phyloP scores from a whole-genome alignment of 2,329 filamentous ascomycete genomes.

The Exophiala alcalophila region DNA sequence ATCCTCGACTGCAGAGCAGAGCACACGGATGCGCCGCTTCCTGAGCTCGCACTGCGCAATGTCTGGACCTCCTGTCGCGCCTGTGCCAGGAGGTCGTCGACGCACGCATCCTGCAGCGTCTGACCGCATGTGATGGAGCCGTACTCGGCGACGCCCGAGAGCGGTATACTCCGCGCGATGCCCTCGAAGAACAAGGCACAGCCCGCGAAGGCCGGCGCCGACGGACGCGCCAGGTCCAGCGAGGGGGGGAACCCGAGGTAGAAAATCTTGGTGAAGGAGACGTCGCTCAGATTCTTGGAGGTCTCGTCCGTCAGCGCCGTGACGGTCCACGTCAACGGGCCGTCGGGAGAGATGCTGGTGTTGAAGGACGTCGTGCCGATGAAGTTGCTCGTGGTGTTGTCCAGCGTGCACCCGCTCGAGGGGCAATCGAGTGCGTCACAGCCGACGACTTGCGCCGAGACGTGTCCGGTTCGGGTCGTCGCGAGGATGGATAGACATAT shows the following conservation, averaged over 20 bases:
- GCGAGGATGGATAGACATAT: constrained; percentile 4
- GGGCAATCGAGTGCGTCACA: constrained; percentile 18
- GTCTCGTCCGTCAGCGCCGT: constrained; percentile 1
- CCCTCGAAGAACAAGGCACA: constrained; percentile 24
- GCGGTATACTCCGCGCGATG: constrained; percentile 16
- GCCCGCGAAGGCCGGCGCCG: constrained; percentile 8
- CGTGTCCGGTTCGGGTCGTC: neutral
- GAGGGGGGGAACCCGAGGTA: constrained; percentile 19
- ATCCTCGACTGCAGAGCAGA: constrained; percentile 10
- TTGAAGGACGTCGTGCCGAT: constrained; percentile 20
- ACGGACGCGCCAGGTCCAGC: constrained; percentile 7
- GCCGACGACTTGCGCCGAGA: constrained; percentile 12
- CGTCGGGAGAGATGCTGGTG: constrained; percentile 10
- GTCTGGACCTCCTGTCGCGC: constrained; percentile 10
- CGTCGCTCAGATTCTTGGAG: constrained; percentile 6
- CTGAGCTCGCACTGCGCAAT: neutral
- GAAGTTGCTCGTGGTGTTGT: constrained; percentile 17
- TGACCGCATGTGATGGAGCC: constrained; percentile 16
- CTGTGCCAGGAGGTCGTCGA: constrained; percentile 15
- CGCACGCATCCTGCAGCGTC: constrained; percentile 12
- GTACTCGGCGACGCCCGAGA: constrained; percentile 13
- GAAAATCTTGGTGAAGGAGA: constrained; percentile 16
- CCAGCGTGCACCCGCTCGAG: constrained; percentile 15
- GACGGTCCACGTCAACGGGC: constrained; percentile 22
- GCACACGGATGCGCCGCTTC: constrained; percentile 3